phyloP scores from a whole-genome alignment of 495 filamentous ascomycete species.

The Hypoxylon perforatum region DNA sequence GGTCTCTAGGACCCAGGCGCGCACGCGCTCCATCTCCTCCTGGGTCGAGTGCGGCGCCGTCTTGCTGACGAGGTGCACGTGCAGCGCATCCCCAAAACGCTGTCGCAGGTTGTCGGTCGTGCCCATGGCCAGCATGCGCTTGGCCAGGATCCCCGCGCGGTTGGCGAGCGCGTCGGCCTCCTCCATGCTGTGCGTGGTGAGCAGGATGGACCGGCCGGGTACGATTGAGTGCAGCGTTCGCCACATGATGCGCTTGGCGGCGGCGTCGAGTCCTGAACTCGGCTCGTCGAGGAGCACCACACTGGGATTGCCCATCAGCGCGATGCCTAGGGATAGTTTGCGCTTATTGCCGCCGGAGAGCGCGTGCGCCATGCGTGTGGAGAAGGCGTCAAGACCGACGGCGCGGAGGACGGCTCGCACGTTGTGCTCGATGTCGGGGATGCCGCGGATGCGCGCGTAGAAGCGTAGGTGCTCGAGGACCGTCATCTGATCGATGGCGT shows the following conservation, averaged over 20 bases:
- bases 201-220: conserved; percentile 68
- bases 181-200: conserved; percentile 86
- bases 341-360: conserved; percentile 80
- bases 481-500: conserved; percentile 76
- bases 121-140: conserved; percentile 76
- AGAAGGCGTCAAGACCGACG: conserved; percentile 69
- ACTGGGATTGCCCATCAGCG: conserved; percentile 78
- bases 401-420: conserved; percentile 68
- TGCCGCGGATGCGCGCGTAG: conserved; percentile 77
- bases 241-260: conserved; percentile 82
- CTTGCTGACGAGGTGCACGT: conserved; percentile 78
- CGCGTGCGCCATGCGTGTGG: conserved; percentile 69
- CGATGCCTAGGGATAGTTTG: conserved; percentile 79
- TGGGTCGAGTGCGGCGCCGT: conserved; percentile 75
- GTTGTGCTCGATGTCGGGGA: conserved; percentile 71
- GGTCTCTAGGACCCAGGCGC: conserved; percentile 66
- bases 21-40: conserved; percentile 71
- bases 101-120: conserved; percentile 67
- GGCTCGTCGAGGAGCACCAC: conserved; percentile 80
- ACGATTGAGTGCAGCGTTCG: conserved; percentile 68
- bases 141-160: conserved; percentile 77
- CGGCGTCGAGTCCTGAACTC: conserved; percentile 75
- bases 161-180: conserved; percentile 79
- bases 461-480: conserved; percentile 76
- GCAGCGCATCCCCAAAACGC: conserved; percentile 69